Evolutionary conservation across 2,329 filamentous ascomycete genomes (phyloP), one percentile per base, ranked within the genome.

Genomic region (Mycogone perniciosa): DNA sequence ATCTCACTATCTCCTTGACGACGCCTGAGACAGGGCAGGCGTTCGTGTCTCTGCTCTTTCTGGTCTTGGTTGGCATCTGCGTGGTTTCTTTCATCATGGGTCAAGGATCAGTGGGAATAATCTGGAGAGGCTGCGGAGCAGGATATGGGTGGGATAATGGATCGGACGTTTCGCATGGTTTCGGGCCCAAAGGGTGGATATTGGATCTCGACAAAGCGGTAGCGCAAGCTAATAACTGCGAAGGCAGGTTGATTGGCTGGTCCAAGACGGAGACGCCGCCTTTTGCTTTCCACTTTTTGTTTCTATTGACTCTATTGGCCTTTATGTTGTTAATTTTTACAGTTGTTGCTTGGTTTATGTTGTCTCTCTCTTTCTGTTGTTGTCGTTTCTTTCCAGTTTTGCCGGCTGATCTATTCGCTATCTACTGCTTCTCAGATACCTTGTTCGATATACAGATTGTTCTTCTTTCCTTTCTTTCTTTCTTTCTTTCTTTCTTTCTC

Each of bases 361-460:
- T 39, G 13, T 45, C 51, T 29, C 45, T 49, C 57, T 56, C 62
- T 53, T 59, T 56, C 53, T 54, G 54, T 54, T 58, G 52, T 60
- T 56, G 46, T 62, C 44, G 30, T 59, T 54, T 57, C 51, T 58
- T 40, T 55, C 13, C 53, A 54, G 50, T 59, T 56, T 51, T 57
- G 60, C 55, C 59, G 57, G 41, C 45, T 50, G 20, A 45, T 51
- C 44, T 47, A 52, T 47, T 59, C 51, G 62, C 56, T 59, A 48
- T 44, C 57, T 48, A 51, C 58, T 57, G 60, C 62, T 60, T 68
- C 64, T 70, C 73, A 75, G 74, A 79, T 79, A 79, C 77, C 76
- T 80, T 80, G 76, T 80, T 79, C 75, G 71, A 79, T 76, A 76
- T 76, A 76, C 67, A 68, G 63, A 69, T 62, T 67, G 55, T 51